phyloP scores from a whole-genome alignment of 2,329 filamentous ascomycete species.

The Botrytis galanthina region DNA sequence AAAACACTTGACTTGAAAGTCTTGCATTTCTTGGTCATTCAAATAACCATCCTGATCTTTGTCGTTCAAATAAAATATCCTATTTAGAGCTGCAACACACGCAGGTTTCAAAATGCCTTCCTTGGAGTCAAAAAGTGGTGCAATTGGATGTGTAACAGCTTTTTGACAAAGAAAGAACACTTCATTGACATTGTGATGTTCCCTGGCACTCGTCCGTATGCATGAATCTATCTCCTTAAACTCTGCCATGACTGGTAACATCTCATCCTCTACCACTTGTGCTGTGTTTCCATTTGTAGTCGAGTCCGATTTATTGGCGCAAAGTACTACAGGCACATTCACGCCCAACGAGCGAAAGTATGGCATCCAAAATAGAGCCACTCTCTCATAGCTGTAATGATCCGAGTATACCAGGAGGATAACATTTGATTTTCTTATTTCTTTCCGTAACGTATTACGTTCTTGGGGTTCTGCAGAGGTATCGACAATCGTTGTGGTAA shows the following conservation, averaged over 20 bases:
- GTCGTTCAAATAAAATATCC: conserved; percentile 94
- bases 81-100: conserved; percentile 78
- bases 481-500: conserved; percentile 96
- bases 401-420: conserved; percentile 97
- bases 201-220: conserved; percentile 87
- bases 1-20: conserved; percentile 90
- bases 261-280: conserved; percentile 92
- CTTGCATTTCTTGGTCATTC: conserved; percentile 84
- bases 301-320: conserved; percentile 96
- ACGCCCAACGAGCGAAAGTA: conserved; percentile 98
- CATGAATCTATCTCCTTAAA: conserved; percentile 99
- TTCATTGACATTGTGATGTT: conserved; percentile 92
- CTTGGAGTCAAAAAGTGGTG: conserved; percentile 94
- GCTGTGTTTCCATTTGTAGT: conserved; percentile 70
- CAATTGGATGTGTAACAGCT: conserved; percentile 94
- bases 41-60: conserved; percentile 93
- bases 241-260: conserved; percentile 96
- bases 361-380: conserved; percentile 97
- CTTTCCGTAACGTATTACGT: conserved; percentile 82
- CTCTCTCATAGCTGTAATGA: conserved; percentile 97
- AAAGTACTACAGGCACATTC: conserved; percentile 94
- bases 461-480: conserved; percentile 95
- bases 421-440: conserved; percentile 95
- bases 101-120: conserved; percentile 84
- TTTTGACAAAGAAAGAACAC: conserved; percentile 98